These are phyloP conservation scores for Fonsecaea multimorphosa DNA, from an alignment of 2,329 filamentous ascomycete genomes.

Conservation along the genomic window DNA sequence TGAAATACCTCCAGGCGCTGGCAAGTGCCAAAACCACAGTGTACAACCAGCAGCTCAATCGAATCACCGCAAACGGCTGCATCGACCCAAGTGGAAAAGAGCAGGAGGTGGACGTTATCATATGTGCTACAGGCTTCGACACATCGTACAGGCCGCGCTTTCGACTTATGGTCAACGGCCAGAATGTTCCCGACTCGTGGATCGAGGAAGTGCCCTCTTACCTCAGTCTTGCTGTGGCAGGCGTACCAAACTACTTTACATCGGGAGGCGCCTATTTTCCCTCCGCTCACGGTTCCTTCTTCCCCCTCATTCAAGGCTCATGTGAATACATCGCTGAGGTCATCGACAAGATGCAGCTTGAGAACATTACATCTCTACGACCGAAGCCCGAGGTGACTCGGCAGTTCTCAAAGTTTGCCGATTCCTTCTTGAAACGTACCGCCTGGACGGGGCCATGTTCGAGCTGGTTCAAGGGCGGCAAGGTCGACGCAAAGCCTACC, in stretches of 20 bases:
- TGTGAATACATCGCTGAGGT: conserved; percentile 49
- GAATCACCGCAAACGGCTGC: conserved; percentile 41
- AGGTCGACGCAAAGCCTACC: conserved; percentile 38
- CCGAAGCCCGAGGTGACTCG: conserved; percentile 36
- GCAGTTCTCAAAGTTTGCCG: conserved; percentile 47
- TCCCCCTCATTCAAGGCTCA: too few relatives aligned
- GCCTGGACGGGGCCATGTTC: conserved; percentile 24
- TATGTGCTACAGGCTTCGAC: conserved; percentile 29
- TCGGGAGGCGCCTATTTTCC: conserved; percentile 53
- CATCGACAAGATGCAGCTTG: conserved; percentile 47
- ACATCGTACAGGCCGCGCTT: conserved; percentile 15
- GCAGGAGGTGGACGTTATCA: background rate
- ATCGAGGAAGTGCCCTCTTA: conserved; percentile 2
- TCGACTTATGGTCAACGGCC: conserved; percentile 14
- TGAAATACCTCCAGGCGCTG: conserved; percentile 51
- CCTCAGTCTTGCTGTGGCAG: background rate
- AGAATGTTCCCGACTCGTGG: conserved; percentile 9
- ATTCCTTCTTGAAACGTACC: conserved; percentile 45
- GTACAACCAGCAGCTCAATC: background rate
- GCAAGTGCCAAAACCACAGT: conserved; percentile 44
- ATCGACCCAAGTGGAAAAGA: conserved; percentile 32
- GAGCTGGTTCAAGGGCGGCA: conserved; percentile 41
- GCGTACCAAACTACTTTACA: conserved; percentile 41
- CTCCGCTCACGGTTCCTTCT: conserved; percentile 50
- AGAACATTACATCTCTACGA: conserved; percentile 35